A percentile compares a stretch with the other conserved stretches of the same genome.
These are phyloP conservation scores for Phytophthora pseudosyringae DNA, from an alignment of 352 stramenopile species.

Conservation along the genomic window DNA sequence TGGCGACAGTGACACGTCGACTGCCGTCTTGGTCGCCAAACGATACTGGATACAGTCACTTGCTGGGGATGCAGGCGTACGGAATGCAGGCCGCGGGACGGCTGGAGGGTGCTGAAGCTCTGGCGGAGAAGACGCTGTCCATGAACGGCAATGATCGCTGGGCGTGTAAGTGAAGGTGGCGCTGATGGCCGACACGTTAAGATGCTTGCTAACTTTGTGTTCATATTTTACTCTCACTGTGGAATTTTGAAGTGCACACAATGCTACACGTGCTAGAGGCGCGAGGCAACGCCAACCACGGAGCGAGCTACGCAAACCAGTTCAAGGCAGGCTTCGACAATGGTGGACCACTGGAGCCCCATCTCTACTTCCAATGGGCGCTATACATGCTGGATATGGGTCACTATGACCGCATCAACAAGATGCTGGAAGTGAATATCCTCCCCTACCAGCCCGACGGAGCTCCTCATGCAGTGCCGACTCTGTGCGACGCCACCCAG, in stretches of 20 bases:
- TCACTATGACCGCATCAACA: slow-evolving; percentile 82
- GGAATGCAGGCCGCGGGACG: slow-evolving; percentile 71
- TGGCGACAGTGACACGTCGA: slow-evolving; percentile 74
- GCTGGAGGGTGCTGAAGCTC: slow-evolving; percentile 66
- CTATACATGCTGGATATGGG: slow-evolving; percentile 83
- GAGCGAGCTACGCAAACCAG: slow-evolving; percentile 84
- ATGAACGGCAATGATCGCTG: slow-evolving; percentile 88
- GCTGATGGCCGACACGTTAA: not conserved
- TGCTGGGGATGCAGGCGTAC: slow-evolving; percentile 86
- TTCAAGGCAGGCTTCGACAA: slow-evolving; percentile 84
- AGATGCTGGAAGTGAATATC: slow-evolving; percentile 83
- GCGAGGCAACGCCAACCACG: slow-evolving; percentile 84
- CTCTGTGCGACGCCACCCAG: slow-evolving; percentile 78
- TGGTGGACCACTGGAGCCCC: slow-evolving; percentile 67
- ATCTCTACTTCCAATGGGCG: slow-evolving; percentile 86
- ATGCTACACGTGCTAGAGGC: slow-evolving; percentile 80
- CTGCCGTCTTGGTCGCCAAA: slow-evolving; percentile 81
- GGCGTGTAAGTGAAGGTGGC: slow-evolving; percentile 64
- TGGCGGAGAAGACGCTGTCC: slow-evolving; percentile 83
- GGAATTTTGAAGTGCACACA: slow-evolving; percentile 64
- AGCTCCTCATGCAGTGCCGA: slow-evolving; percentile 52
- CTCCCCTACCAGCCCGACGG: slow-evolving; percentile 50
- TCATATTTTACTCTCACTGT: slow-evolving; percentile 1
- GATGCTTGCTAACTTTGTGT: not conserved
- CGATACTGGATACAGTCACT: slow-evolving; percentile 76